Evolutionary conservation across 257 asterid species (phyloP), one percentile per base, ranked within the genome.

Genomic region (Ligustrum vulgare): DNA sequence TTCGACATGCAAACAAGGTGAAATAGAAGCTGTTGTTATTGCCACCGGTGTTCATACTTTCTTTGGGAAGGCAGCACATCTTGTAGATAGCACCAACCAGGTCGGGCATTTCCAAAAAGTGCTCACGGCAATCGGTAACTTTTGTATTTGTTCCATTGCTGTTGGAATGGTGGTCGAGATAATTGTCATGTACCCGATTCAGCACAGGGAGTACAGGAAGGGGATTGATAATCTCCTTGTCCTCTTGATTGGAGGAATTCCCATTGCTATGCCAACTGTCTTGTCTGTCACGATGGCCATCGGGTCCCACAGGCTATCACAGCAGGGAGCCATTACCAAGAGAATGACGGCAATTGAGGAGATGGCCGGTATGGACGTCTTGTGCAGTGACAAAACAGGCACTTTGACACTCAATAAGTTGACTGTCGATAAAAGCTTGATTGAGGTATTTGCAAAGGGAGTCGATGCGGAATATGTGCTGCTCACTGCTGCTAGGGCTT

Each of bases 301-400:
- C 12, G 98, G 97, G 8, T 93, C 98, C 12, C 98, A 93, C 83
- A 88, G 93, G 86, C 88, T 93, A 28, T 87, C 98, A 13, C 94
- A 89, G 80, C 97, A 93, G 76, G 98, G 98, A 6, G 98, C 98
- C 64, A 93, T 93, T 77, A 93, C 98, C 0, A 93, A 93, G 88
- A 87, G 98, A 78, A 93, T 93, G 98, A 93, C 98, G 5, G 97
- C 98, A 32, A 93, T 93, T 72, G 98, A 93, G 83, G 97, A 93
- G 73, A 73, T 93, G 91, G 98, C 97, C 8, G 98, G 98, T n/a
- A 93, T 93, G 97, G 91, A 93, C 70, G 97, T 93, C 10, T 79
- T 93, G 69, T 93, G 98, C 86, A 91, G 97, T 83, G 98, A 93
- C 77, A 93, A 93, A 78, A 93, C 98, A 0, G 98, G 98, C 34